Base-by-base conservation (phyloP, 2,329 filamentous ascomycete species). In the Alternaria postmessia region DNA sequence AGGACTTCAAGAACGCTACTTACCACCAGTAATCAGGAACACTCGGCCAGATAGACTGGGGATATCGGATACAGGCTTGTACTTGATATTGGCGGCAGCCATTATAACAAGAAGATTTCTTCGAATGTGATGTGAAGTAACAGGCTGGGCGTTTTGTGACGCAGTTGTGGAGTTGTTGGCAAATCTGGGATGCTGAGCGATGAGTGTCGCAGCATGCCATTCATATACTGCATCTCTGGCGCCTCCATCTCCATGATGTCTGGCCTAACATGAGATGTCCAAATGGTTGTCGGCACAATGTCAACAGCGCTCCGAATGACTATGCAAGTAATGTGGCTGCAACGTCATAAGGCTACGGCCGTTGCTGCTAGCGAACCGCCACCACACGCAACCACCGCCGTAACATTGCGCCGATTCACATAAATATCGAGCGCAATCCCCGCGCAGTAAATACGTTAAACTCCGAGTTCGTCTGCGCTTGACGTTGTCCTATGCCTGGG, bases 1-100 rank as follows among this genome's bases (percentile, higher is more conserved):
- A 8, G 9, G 41, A 47, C 12, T 30, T 28, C 24, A 51, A 42
- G 16, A n/a, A 16, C 4, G 24, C 12, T 46, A 57, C 44, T 20
- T 47, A 57, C 59, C 65, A 36, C 65, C 65, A 22, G 63, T 66
- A 32, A 68, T 57, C 22, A 66, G 38, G 47, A 62, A 58, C 7
- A 61, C 57, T 16, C 39, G n/a, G 7, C 62, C 62, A 39, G 46
- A 43, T 14, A 59, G 52, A 20, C 59, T 47, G 4, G 59, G 57
- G 11, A 67, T 60, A 16, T 48, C 56, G 9, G 30, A 56, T 18
- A 32, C 42, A 7, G 63, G 63, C 12, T 65, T 47, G 42, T 59
- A 62, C 7, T 36, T 24, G 48, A 51, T 12, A 14, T 30, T 52
- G 8, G 46, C n/a, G n/a, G 38, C 38, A n/a, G 38, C 38, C 52